These are phyloP conservation scores for Ocimum tenuiflorum DNA, from an alignment of 257 asterid genomes.

Conservation along the genomic window DNA sequence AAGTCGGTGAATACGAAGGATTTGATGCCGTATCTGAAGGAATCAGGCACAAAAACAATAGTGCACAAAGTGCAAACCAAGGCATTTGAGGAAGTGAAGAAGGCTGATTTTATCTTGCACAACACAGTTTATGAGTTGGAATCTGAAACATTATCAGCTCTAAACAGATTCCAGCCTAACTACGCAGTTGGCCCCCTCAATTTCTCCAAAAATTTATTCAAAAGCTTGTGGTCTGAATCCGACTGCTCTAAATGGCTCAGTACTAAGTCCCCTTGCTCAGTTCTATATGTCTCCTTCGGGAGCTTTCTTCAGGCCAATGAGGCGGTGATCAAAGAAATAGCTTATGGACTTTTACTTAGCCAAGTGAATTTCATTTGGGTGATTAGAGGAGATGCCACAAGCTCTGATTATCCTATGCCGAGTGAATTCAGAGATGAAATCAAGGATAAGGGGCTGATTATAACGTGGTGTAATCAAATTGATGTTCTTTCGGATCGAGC, in stretches of 20 bases:
- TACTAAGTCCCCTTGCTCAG: constrained; percentile 37
- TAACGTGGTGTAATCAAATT: constrained; percentile 45
- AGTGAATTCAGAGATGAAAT: constrained; percentile 19
- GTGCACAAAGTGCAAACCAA: constrained; percentile 19
- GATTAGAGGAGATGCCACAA: constrained; percentile 35
- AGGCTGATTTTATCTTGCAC: constrained; percentile 53
- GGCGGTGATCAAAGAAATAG: constrained; percentile 39
- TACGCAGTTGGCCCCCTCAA: constrained; percentile 51
- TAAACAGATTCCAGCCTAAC: constrained; percentile 28
- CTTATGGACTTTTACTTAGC: constrained; percentile 44
- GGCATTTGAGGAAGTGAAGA: constrained; percentile 45
- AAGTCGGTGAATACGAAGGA: constrained; percentile 42
- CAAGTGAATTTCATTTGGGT: constrained; percentile 58
- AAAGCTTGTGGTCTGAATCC: constrained; percentile 38
- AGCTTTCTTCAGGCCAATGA: constrained; percentile 33
- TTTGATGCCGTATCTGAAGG: constrained; percentile 38
- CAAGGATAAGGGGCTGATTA: constrained; percentile 28
- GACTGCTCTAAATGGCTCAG: constrained; percentile 51
- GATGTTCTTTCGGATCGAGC: constrained; percentile 27
- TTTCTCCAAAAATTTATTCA: constrained; percentile 18
- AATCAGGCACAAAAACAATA: constrained; percentile 20
- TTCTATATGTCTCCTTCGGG: constrained; percentile 57
- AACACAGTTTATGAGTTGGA: constrained; percentile 66
- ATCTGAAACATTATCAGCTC: constrained; percentile 30
- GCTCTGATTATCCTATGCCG: constrained; percentile 14